phyloP scores from a whole-genome alignment of 371 early-diverging fungal genomes.

The Mucor plumbeus region DNA sequence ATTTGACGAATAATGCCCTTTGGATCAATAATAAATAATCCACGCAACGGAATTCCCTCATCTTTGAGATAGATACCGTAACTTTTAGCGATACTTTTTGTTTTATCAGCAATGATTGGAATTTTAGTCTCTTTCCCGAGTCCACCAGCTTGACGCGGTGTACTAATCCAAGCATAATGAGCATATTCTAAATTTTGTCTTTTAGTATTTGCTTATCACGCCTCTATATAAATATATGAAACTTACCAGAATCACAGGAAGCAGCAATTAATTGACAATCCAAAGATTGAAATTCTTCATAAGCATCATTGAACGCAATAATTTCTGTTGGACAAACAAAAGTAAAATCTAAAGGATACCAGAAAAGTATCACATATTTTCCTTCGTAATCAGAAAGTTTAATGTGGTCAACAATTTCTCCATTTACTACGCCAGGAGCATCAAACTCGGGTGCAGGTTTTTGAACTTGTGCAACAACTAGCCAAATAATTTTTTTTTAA shows the following conservation, averaged over 20 bases:
- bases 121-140: constrained; percentile 72
- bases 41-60: constrained; percentile 60
- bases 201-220: background rate
- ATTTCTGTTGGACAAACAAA: constrained; percentile 77
- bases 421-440: constrained; percentile 72
- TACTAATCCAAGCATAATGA: constrained; percentile 70
- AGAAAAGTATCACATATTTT: constrained; percentile 53
- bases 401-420: constrained; percentile 70
- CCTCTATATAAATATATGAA: background rate
- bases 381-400: constrained; percentile 88
- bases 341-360: constrained; percentile 54
- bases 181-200: constrained; percentile 39
- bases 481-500: background rate
- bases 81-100: constrained; percentile 69
- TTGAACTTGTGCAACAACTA: constrained; percentile 35
- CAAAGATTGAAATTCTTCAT: constrained; percentile 66
- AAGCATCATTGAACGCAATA: constrained; percentile 65
- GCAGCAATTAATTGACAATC: constrained; percentile 57
- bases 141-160: constrained; percentile 79
- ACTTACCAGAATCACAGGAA: constrained; percentile 51
- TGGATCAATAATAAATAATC: constrained; percentile 82
- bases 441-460: constrained; percentile 76
- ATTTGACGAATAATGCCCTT: constrained; percentile 62
- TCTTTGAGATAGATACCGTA: constrained; percentile 78
- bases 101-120: constrained; percentile 76